These are phyloP conservation scores for Phialophora verrucosa DNA, from an alignment of 2,329 filamentous ascomycete species.

Conservation along the genomic window DNA sequence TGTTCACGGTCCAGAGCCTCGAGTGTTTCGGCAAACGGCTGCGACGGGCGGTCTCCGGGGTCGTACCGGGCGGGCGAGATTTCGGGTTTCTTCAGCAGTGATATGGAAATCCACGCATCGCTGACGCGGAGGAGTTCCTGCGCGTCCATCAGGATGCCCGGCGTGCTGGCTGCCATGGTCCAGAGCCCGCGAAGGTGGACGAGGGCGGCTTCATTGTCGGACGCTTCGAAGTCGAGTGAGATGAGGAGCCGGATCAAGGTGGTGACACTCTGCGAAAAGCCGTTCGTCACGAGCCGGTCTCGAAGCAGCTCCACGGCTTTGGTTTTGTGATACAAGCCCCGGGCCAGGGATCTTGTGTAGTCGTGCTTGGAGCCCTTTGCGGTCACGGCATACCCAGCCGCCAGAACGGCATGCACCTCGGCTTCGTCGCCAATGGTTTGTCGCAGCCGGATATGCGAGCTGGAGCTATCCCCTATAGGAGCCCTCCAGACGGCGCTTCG, in stretches of 20 bases:
- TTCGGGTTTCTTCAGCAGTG: slow-evolving; percentile 25
- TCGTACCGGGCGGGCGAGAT: slow-evolving; percentile 27
- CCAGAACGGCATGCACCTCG: slow-evolving; percentile 26
- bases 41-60: slow-evolving; percentile 11
- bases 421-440: slow-evolving; percentile 23
- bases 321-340: slow-evolving; percentile 22
- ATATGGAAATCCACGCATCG: slow-evolving; percentile 27
- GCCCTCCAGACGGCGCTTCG: slow-evolving; percentile 25
- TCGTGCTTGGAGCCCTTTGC: slow-evolving; percentile 3
- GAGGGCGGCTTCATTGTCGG: slow-evolving; percentile 18
- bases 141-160: slow-evolving; percentile 15
- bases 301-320: slow-evolving; percentile 22
- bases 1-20: neutral
- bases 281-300: slow-evolving; percentile 16
- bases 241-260: slow-evolving; percentile 28
- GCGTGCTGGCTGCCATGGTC: slow-evolving; percentile 20
- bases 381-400: slow-evolving; percentile 22
- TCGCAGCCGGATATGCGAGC: slow-evolving; percentile 21
- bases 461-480: slow-evolving; percentile 24
- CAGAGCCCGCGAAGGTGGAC: slow-evolving; percentile 26
- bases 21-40: slow-evolving; percentile 10
- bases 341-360: slow-evolving; percentile 4
- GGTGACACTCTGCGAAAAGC: slow-evolving; percentile 17
- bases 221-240: slow-evolving; percentile 25
- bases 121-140: slow-evolving; percentile 26